Evolutionary conservation across 208 protist species (phyloP), one percentile per base, ranked within the genome.

Genomic region (Leishmania lainsoni): DNA sequence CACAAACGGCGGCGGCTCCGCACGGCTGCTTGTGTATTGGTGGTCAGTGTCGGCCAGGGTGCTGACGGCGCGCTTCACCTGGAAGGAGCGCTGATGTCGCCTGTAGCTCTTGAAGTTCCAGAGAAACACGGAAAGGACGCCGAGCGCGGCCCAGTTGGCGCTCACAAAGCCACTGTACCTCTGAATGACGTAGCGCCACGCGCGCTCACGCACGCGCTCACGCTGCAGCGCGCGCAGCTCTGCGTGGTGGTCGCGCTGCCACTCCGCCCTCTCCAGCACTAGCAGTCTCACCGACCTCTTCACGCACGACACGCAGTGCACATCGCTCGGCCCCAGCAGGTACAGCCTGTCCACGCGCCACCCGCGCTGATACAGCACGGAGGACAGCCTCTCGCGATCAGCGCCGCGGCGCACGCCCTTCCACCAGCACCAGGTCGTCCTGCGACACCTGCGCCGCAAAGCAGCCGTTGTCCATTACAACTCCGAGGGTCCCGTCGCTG

Each of bases 401-500:
- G 51, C 35, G 35, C 35, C 0, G 35, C 35, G 35, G 35, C 1
- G 35, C 35, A 35, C 35, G 0, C 92, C 92, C 72, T 95, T 95
- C 90, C 3, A 89, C 87, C 0, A 96, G 83, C 58, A 80, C 87
- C 14, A 97, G 87, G 68, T 87, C 81, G 42, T 87, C 82, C 56
- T 87, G 92, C 42, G 91, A 86, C 49, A 97, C 88, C 61, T 89
- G 87, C 32, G 83, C 54, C 65, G 92, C 89, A 70, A 94, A 96
- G 29, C 79, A 89, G 81, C 94, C 91, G 87, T 95, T 94, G 84
- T 97, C 94, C 49, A 97, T 80, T 45, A 97, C 82, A 5, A 96
- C 93, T 16, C 88, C 90, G 59, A 96, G 86, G 4, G 94, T 96
- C 61, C 94, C 94, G 85, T 97, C 93, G 81, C 93, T 93, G 83